These are phyloP conservation scores for Viola pubescens DNA, from an alignment of 441 rosid species.

Conservation along the genomic window DNA sequence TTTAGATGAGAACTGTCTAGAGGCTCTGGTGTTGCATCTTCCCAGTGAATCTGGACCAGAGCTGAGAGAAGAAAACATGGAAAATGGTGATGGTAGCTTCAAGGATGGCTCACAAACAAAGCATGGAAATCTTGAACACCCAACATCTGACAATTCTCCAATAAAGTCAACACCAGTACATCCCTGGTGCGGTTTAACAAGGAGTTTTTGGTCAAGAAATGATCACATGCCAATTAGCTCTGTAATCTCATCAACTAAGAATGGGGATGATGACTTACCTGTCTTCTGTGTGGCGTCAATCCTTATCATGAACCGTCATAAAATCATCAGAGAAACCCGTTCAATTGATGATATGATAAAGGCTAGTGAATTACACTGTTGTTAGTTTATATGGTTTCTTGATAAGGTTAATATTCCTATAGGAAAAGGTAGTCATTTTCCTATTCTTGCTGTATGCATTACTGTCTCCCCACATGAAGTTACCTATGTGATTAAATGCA, in stretches of 20 bases:
- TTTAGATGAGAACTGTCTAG: conserved; percentile 64
- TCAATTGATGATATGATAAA: conserved; percentile 91
- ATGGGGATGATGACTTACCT: conserved; percentile 62
- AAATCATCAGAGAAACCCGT: conserved; percentile 70
- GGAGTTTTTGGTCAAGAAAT: conserved; percentile 60
- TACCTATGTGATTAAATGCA: not conserved
- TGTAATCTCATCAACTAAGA: conserved; percentile 48
- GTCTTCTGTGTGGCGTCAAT: conserved; percentile 93
- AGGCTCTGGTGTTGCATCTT: conserved; percentile 56
- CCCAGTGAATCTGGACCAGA: conserved; percentile 40
- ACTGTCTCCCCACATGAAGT: not conserved
- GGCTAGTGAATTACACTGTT: conserved; percentile 34
- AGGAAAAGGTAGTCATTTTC: not conserved
- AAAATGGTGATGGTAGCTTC: conserved; percentile 34
- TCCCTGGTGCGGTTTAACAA: conserved; percentile 75
- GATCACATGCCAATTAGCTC: conserved; percentile 43
- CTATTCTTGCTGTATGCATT: not conserved
- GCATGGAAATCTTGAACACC: conserved; percentile 30
- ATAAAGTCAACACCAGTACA: conserved; percentile 45
- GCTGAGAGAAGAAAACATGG: conserved; percentile 34
- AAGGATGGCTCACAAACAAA: conserved; percentile 36
- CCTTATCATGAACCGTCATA: conserved; percentile 77
- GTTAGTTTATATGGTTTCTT: conserved; percentile 11
- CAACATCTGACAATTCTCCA: conserved; percentile 33
- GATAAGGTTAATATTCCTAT: conserved; percentile 1